Percentiles rank a stretch among this genome's conserved stretches.
Conservation (phyloP, 306 rosid genomes). For the Carpinus fangiana region DNA sequence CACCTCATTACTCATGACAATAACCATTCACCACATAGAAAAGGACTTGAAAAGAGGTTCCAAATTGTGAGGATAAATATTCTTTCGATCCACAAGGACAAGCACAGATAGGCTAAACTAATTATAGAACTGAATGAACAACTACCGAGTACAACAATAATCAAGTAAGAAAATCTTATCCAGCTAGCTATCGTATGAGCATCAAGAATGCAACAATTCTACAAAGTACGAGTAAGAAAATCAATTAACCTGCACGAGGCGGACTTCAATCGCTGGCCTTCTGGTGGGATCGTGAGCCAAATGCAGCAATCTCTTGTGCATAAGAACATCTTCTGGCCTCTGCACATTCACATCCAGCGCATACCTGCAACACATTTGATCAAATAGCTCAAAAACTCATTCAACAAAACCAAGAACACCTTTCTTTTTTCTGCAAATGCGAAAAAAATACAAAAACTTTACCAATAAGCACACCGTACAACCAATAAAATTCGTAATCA, state of each 20-base stretch:
- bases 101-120: not conserved
- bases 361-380: constrained; percentile 56
- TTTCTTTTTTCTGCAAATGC: not conserved
- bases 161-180: not conserved
- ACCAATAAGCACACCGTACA: not conserved
- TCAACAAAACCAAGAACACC: not conserved
- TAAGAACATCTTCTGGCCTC: constrained; percentile 94
- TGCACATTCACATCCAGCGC: constrained; percentile 96
- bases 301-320: constrained; percentile 86
- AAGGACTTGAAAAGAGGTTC: not conserved
- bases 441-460: constrained; percentile 8
- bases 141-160: not conserved
- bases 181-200: constrained; percentile 4
- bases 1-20: not conserved
- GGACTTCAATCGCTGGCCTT: constrained; percentile 93
- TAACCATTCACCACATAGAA: constrained; percentile 5
- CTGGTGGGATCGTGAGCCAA: constrained; percentile 83
- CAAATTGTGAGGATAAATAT: not conserved
- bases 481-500: not conserved
- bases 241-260: constrained; percentile 82
- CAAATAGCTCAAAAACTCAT: constrained; percentile 24
- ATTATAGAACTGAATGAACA: not conserved
- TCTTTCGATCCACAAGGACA: not conserved
- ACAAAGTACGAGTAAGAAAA: constrained; percentile 4
- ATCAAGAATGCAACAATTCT: constrained; percentile 9